Percentiles rank a stretch among this genome's conserved stretches.
These are phyloP conservation scores for Flaveria trinervia DNA, from an alignment of 129 eudicot genomes.

Conservation along the genomic window DNA sequence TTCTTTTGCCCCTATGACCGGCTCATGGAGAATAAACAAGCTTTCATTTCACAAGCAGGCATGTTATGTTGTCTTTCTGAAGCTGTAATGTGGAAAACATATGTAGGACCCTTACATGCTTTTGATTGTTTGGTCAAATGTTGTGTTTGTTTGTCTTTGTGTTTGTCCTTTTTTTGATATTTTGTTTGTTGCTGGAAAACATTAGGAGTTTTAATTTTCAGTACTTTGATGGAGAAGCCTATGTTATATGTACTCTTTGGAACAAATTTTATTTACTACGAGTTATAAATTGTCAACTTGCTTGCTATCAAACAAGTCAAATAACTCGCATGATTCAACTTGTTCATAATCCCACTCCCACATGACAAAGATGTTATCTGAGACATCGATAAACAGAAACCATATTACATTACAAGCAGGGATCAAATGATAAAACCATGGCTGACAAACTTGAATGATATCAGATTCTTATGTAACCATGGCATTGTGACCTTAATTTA, in stretches of 20 bases:
- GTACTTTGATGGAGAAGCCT: constrained; percentile 15
- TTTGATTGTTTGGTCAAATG: constrained; percentile 23
- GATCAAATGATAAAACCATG: no score
- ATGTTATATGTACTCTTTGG: constrained; percentile 14
- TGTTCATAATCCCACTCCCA: not conserved
- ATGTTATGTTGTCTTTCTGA: not conserved
- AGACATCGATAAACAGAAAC: no score
- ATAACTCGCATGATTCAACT: not conserved
- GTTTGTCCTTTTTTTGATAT: not conserved
- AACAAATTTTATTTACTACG: not conserved
- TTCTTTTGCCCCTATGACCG: constrained; percentile 1
- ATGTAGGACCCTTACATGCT: constrained; percentile 8
- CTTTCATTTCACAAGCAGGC: constrained; percentile 13
- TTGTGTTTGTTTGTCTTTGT: constrained; percentile 14
- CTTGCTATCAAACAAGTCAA: not conserved
- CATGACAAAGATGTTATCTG: no score
- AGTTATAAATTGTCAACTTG: not conserved
- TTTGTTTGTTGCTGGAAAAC: constrained; percentile 2
- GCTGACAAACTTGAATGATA: no score
- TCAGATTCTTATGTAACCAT: not conserved
- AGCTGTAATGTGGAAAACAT: constrained; percentile 13
- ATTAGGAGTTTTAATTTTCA: not conserved
- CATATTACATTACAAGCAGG: no score
- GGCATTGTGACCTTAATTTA: not conserved
- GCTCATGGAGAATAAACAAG: constrained; percentile 17